A percentile compares a stretch with the other conserved stretches of the same genome.
These are phyloP conservation scores for Graphium sp. DNA, from an alignment of 2,329 filamentous ascomycete species.

Conservation along the genomic window DNA sequence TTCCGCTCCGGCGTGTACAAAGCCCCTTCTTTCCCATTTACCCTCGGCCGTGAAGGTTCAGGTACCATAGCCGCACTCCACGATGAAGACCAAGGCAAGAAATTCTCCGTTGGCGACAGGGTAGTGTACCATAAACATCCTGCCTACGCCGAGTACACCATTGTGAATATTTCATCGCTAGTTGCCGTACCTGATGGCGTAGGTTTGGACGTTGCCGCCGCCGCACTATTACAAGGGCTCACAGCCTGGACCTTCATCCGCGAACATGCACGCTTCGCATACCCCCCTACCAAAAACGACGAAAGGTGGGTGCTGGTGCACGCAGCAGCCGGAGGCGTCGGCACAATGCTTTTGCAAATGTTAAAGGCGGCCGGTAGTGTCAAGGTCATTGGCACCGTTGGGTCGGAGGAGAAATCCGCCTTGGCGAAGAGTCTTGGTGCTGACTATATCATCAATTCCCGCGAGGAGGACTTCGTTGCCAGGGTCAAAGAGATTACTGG, in stretches of 20 bases:
- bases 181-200: constrained; percentile 49
- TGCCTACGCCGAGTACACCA: constrained; percentile 40
- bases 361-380: constrained; percentile 57
- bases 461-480: constrained; percentile 34
- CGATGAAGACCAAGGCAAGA: constrained; percentile 27
- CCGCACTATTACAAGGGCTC: constrained; percentile 61
- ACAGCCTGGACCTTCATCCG: constrained; percentile 67
- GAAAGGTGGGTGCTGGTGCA: constrained; percentile 74
- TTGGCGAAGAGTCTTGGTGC: constrained; percentile 57
- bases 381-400: constrained; percentile 64
- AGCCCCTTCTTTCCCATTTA: constrained; percentile 48
- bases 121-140: constrained; percentile 44
- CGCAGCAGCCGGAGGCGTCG: constrained; percentile 72
- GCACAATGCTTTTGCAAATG: constrained; percentile 59
- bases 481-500: constrained; percentile 54
- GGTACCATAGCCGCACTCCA: constrained; percentile 52
- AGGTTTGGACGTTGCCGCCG: constrained; percentile 44
- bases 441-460: constrained; percentile 38
- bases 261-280: too few species aligned
- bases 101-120: constrained; percentile 48
- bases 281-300: too few species aligned
- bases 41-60: constrained; percentile 64
- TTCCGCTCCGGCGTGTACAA: constrained; percentile 75
- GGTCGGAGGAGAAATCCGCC: constrained; percentile 53
- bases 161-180: constrained; percentile 32